Percentiles rank a stretch among this genome's conserved stretches.
Conservation (phyloP, 208 protist species). For the Acanthamoeba sp. region DNA sequence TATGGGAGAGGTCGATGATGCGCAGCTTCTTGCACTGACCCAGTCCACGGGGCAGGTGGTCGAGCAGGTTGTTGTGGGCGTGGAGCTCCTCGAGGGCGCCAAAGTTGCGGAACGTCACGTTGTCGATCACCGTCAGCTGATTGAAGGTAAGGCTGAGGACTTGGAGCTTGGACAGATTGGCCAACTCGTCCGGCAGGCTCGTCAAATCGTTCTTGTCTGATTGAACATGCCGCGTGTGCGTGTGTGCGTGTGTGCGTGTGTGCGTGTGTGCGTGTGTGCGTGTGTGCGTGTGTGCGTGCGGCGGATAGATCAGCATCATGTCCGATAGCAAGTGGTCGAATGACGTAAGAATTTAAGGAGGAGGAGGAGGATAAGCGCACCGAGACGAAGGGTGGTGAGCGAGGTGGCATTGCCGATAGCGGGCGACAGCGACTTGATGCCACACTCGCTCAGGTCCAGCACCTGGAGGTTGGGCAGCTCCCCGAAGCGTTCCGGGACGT, state of each 20-base stretch:
- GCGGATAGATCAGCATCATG: too few relatives aligned
- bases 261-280: neutral
- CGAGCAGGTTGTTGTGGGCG: conserved; percentile 33
- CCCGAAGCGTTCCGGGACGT: neutral
- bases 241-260: neutral
- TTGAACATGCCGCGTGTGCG: neutral
- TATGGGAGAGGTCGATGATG: conserved; percentile 49
- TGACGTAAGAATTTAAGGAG: too few relatives aligned
- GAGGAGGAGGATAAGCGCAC: neutral
- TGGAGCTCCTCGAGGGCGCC: conserved; percentile 2
- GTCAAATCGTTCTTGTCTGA: conserved; percentile 36
- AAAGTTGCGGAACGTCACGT: conserved; percentile 22
- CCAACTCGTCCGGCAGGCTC: conserved; percentile 38
- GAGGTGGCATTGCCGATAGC: conserved; percentile 17
- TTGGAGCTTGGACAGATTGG: conserved; percentile 5
- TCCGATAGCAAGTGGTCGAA: too few relatives aligned
- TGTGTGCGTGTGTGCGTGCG: too few relatives aligned
- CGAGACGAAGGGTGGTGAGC: conserved; percentile 11
- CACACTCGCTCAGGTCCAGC: conserved; percentile 4
- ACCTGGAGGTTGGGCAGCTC: neutral
- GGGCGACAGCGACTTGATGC: neutral
- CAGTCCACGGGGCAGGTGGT: conserved; percentile 47
- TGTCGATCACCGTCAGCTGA: conserved; percentile 29
- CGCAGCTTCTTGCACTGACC: conserved; percentile 8
- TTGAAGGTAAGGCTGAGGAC: neutral